Evolutionary conservation across 2,329 filamentous ascomycete genomes (phyloP).

Genomic region (Cordyceps tenuipes): DNA sequence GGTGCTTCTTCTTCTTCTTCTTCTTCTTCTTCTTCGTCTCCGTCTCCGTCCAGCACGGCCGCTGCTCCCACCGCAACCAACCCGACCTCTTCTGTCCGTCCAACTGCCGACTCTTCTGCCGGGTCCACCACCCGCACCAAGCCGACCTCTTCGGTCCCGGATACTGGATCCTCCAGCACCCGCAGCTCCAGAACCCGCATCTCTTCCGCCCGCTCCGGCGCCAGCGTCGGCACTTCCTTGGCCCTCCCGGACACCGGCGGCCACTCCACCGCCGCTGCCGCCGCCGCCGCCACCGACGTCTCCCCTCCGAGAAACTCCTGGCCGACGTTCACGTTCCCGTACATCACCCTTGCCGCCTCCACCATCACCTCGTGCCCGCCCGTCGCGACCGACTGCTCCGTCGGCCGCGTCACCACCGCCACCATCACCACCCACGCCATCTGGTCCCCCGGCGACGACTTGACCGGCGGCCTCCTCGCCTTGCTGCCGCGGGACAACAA

Average conservation of each 20-base stretch:
- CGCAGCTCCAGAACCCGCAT: not conserved
- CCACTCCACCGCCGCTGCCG: not conserved
- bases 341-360: constrained; percentile 12
- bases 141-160: not conserved
- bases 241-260: not conserved
- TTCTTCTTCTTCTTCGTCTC: too few relatives aligned
- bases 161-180: too few relatives aligned
- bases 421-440: not conserved
- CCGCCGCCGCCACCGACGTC: not conserved
- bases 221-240: too few relatives aligned
- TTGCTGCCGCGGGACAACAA: not conserved
- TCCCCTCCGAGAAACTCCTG: too few relatives aligned
- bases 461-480: not conserved
- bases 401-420: constrained; percentile 13
- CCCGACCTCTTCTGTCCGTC: constrained; percentile 15
- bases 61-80: constrained; percentile 15
- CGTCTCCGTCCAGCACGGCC: too few relatives aligned
- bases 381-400: constrained; percentile 13
- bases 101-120: not conserved
- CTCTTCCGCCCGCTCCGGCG: not conserved
- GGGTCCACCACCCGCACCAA: not conserved
- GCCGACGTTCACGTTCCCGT: constrained; percentile 11
- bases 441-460: not conserved
- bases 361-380: constrained; percentile 15
- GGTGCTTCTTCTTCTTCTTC: not conserved